Percentiles rank a stretch among this genome's conserved stretches.
Conservation (phyloP, 2,329 filamentous ascomycete genomes). For the Pyricularia sp. region DNA sequence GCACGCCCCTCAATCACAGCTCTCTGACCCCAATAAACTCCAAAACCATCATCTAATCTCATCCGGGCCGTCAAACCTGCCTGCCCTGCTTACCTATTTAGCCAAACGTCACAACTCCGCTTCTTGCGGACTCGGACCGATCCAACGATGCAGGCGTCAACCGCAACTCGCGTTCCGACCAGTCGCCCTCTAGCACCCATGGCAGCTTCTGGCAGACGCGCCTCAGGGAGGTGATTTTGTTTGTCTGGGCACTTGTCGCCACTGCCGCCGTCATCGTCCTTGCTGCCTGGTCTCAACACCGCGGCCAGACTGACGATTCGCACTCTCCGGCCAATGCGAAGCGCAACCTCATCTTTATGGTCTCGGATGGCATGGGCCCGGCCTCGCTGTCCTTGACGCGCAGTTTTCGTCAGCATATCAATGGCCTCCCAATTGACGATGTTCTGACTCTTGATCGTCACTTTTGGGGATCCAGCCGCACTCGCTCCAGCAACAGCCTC, state of each 20-base stretch:
- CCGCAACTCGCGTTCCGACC: conserved; percentile 12
- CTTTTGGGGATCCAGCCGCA: conserved; percentile 81
- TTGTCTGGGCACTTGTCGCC: conserved; percentile 71
- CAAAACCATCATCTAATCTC: neutral
- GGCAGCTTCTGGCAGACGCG: conserved; percentile 19
- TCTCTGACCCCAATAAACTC: neutral
- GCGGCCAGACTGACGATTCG: conserved; percentile 33
- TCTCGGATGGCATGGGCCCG: conserved; percentile 96
- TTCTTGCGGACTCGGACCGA: conserved; percentile 22
- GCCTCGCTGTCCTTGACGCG: conserved; percentile 79
- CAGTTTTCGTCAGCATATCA: conserved; percentile 67
- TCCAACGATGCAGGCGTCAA: conserved; percentile 12
- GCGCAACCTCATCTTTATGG: conserved; percentile 96
- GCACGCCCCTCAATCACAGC: neutral
- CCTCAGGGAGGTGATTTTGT: conserved; percentile 59
- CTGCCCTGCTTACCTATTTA: conserved; percentile 7
- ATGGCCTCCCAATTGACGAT: conserved; percentile 60
- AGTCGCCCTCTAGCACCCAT: neutral
- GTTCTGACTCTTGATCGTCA: conserved; percentile 73
- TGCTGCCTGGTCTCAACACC: conserved; percentile 65
- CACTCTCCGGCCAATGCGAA: conserved; percentile 60
- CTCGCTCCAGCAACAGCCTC: conserved; percentile 68
- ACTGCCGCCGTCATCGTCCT: conserved; percentile 68
- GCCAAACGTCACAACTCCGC: conserved; percentile 29
- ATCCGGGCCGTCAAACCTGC: neutral